Conservation (phyloP, 2,329 filamentous ascomycete species). For the Fusarium fracticaudum region DNA sequence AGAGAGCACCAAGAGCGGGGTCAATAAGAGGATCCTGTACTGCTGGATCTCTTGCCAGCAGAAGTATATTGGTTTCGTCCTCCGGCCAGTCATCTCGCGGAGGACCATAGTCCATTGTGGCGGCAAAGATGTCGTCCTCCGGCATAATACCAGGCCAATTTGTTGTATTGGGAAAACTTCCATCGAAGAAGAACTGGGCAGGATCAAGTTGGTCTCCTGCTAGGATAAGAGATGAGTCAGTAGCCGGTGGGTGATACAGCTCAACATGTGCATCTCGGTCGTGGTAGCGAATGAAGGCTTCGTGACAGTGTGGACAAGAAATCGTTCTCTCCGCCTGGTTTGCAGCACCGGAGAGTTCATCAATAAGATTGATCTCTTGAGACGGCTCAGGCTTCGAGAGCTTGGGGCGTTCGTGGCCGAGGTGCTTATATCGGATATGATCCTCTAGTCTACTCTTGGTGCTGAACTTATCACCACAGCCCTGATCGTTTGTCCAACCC, state of each 20-base stretch:
- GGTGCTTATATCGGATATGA: slow-evolving; percentile 84
- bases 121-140: slow-evolving; percentile 49
- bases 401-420: slow-evolving; percentile 64
- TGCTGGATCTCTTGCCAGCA: slow-evolving; percentile 46
- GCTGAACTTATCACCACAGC: slow-evolving; percentile 79
- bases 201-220: slow-evolving; percentile 31
- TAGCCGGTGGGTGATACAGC: slow-evolving; percentile 39
- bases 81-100: slow-evolving; percentile 55
- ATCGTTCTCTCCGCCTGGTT: slow-evolving; percentile 55
- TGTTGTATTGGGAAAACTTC: slow-evolving; percentile 19
- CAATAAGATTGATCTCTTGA: slow-evolving; percentile 48
- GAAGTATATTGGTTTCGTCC: slow-evolving; percentile 56
- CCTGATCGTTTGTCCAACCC: slow-evolving; percentile 71
- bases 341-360: slow-evolving; percentile 55
- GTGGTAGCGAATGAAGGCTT: slow-evolving; percentile 60
- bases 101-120: slow-evolving; percentile 45
- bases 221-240: slow-evolving; percentile 40
- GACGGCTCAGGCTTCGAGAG: slow-evolving; percentile 34
- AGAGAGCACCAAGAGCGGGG: slow-evolving; percentile 42
- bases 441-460: slow-evolving; percentile 84
- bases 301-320: slow-evolving; percentile 56
- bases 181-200: slow-evolving; percentile 35
- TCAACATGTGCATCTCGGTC: slow-evolving; percentile 60
- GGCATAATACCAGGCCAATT: slow-evolving; percentile 39
- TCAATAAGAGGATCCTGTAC: slow-evolving; percentile 45